Base-by-base conservation (phyloP, 2,329 filamentous ascomycete species). In the Venturiaceae sp. region DNA sequence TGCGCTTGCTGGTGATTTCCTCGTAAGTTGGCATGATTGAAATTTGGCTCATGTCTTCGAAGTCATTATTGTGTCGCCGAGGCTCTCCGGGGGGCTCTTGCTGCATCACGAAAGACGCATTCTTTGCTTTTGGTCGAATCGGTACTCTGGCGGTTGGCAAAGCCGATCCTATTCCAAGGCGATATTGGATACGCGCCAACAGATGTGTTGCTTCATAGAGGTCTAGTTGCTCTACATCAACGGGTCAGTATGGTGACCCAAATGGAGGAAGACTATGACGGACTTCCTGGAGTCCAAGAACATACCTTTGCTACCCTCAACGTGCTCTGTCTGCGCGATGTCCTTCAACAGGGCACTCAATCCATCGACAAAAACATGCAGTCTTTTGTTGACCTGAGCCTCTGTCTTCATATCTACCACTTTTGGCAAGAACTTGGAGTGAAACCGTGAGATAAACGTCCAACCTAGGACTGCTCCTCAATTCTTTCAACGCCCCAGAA, bases 1-100 rank as follows among this genome's bases (percentile, higher is more conserved):
- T 56, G 66, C 64, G 3, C 69, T 76, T 52, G 72, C 75, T 65
- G 57, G 65, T 50, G 2, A 72, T 67, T 54, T 72, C 70, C 14
- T 65, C 62, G 2, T 59, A 61, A 1, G 68, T 70, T 0, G 71
- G 70, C 4, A 72, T 67, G 5, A 72, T 66, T 4, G 59, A 28
- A n/a, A 72, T 66, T 0, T 67, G 37, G 0, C 60, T 46, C 4
- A 73, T 71, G 53, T 71, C 66, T 6, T 26, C 59, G 7, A 67
- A 64, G 56, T 72, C 69, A 30, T 73, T 73, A 32, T 71, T 65
- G 47, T 71, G 66, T 6, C 63, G 50, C 16, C 44, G n/a, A n/a
- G n/a, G n/a, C 5, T 34, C 53, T 5, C 58, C 58, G 5, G 68
- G 68, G 11, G 37, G 37, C 14, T 32, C 37, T 47, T 21, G 21